phyloP scores from a whole-genome alignment of 2,329 filamentous ascomycete genomes.

The Neopestalotiopsis sp. region DNA sequence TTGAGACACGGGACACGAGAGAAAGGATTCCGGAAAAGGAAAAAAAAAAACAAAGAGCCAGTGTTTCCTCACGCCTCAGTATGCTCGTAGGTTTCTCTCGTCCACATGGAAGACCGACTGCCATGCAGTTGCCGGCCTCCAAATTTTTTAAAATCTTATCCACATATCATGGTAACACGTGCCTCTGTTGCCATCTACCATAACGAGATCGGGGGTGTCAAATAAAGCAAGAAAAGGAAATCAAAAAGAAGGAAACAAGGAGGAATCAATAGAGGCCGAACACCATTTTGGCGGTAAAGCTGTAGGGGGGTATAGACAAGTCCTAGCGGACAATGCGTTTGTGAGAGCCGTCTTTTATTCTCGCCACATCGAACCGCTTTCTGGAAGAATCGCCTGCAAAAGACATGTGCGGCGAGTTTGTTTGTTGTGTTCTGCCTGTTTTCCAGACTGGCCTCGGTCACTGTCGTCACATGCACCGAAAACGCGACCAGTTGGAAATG shows the following conservation, averaged over 20 bases:
- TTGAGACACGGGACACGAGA: conserved; percentile 11
- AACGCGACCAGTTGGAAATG: not conserved
- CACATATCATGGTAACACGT: conserved; percentile 20
- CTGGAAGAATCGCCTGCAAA: not conserved
- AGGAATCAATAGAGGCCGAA: conserved; percentile 32
- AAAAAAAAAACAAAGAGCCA: not conserved
- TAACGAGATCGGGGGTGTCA: conserved; percentile 34
- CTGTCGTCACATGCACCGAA: not conserved
- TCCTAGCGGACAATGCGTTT: conserved; percentile 24
- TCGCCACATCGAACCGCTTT: not conserved
- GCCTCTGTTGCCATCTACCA: conserved; percentile 40
- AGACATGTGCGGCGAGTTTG: not conserved
- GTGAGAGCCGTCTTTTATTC: not conserved
- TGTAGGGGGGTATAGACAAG: conserved; percentile 36
- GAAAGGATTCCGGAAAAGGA: not conserved
- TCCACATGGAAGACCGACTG: conserved; percentile 11
- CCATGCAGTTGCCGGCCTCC: conserved; percentile 10
- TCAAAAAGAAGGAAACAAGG: conserved; percentile 31
- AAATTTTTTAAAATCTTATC: conserved; percentile 14
- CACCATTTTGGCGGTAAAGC: conserved; percentile 26
- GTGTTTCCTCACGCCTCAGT: conserved; percentile 10
- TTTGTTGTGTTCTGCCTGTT: not conserved
- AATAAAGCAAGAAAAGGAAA: conserved; percentile 33
- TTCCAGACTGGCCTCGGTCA: not conserved
- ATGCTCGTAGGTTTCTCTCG: conserved; percentile 18